These are phyloP conservation scores for Dothistroma pini DNA, from an alignment of 2,329 filamentous ascomycete species.

Conservation along the genomic window DNA sequence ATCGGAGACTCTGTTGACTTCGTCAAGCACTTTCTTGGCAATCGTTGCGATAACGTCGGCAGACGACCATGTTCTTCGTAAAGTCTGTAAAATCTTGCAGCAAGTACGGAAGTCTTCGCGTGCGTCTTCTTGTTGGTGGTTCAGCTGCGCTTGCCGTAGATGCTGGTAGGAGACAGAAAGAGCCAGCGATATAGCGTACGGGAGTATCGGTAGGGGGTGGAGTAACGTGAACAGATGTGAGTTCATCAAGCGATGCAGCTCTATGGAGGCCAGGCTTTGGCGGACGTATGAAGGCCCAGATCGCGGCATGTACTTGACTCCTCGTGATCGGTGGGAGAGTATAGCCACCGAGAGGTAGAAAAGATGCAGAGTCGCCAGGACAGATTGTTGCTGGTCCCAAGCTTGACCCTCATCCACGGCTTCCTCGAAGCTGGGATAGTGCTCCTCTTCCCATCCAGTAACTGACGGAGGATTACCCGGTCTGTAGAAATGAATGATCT, in stretches of 20 bases:
- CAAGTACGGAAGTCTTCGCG: slow-evolving; percentile 45
- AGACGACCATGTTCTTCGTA: slow-evolving; percentile 45
- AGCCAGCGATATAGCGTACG: slow-evolving; percentile 54
- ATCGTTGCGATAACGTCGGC: slow-evolving; percentile 44
- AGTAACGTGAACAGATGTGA: slow-evolving; percentile 45
- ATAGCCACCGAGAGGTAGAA: slow-evolving; percentile 57
- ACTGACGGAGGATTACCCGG: slow-evolving; percentile 40
- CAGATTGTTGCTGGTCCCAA: slow-evolving; percentile 40
- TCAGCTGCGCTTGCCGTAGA: slow-evolving; percentile 50
- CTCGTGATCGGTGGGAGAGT: slow-evolving; percentile 51
- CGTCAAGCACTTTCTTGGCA: slow-evolving; percentile 32
- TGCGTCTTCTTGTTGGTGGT: slow-evolving; percentile 46
- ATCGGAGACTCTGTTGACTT: slow-evolving; percentile 29
- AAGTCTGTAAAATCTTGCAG: slow-evolving; percentile 42
- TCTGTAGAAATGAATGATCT: slow-evolving; percentile 47
- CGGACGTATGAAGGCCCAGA: slow-evolving; percentile 51
- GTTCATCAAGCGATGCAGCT: slow-evolving; percentile 49
- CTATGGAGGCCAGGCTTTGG: slow-evolving; percentile 53
- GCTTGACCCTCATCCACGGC: slow-evolving; percentile 36
- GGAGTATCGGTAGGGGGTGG: slow-evolving; percentile 52
- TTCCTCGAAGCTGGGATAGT: slow-evolving; percentile 24
- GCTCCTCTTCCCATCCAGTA: slow-evolving; percentile 47
- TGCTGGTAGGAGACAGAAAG: slow-evolving; percentile 56
- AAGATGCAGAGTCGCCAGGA: slow-evolving; percentile 49
- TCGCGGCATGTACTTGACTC: slow-evolving; percentile 40